These are phyloP conservation scores for Telfairia occidentalis DNA, from an alignment of 331 rosid genomes.

Conservation along the genomic window DNA sequence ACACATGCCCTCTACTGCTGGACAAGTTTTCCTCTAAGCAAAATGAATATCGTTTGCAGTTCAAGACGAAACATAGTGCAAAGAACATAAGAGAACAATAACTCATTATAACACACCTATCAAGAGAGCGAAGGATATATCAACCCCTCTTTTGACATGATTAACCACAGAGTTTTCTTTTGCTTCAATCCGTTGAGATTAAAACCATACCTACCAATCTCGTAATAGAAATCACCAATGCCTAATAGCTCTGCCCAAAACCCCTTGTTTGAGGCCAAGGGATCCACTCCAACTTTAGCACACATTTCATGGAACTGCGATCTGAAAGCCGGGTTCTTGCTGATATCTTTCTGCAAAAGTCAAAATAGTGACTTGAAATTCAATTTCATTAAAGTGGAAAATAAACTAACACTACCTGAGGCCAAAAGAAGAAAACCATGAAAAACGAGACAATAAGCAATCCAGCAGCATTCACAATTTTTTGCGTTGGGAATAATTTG, in stretches of 20 bases:
- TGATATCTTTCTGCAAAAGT: constrained; percentile 65
- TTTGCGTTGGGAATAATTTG: neutral
- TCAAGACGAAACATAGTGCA: neutral
- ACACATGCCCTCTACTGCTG: neutral
- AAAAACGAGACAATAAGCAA: neutral
- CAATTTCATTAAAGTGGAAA: neutral
- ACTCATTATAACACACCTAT: neutral
- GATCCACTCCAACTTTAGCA: constrained; percentile 94
- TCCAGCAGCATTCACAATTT: neutral
- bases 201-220: constrained; percentile 61
- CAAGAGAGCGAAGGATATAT: neutral
- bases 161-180: neutral
- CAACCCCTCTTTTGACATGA: neutral
- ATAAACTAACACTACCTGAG: neutral
- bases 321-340: constrained; percentile 93
- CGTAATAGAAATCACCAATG: constrained; percentile 91
- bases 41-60: neutral
- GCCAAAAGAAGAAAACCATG: neutral
- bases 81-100: neutral
- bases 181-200: neutral
- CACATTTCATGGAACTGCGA: constrained; percentile 98
- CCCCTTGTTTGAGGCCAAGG: constrained; percentile 91
- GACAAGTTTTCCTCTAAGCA: neutral
- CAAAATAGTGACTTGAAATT: neutral
- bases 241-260: constrained; percentile 99